These are phyloP conservation scores for Condylostoma magnum DNA, from an alignment of 169 alveolate genomes.

Conservation along the genomic window DNA sequence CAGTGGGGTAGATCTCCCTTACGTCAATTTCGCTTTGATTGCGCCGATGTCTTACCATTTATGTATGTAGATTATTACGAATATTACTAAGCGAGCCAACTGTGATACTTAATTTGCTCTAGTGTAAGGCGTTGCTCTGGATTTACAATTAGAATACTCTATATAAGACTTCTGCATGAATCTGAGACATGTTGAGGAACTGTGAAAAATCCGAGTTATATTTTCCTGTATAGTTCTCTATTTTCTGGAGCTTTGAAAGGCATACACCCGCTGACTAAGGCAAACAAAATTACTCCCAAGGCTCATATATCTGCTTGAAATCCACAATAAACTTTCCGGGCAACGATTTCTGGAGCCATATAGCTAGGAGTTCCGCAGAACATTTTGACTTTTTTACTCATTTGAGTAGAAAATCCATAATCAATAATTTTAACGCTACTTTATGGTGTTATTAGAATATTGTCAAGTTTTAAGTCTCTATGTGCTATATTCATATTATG, in stretches of 20 bases:
- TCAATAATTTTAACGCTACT: conserved; percentile 46
- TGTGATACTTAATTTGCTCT: not conserved
- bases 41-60: too few species aligned
- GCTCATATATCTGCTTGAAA: not conserved
- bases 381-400: conserved; percentile 41
- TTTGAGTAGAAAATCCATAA: conserved; percentile 35
- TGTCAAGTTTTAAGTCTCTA: conserved; percentile 82
- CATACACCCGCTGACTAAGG: not conserved
- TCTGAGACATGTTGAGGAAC: not conserved
- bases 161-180: not conserved
- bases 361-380: conserved; percentile 80
- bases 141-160: not conserved
- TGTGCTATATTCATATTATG: conserved; percentile 77
- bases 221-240: not conserved
- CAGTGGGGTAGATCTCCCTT: too few species aligned
- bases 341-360: conserved; percentile 79
- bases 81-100: too few species aligned
- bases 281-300: not conserved
- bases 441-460: conserved; percentile 61
- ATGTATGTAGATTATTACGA: too few species aligned
- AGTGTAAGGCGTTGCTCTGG: not conserved
- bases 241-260: conserved; percentile 4
- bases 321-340: conserved; percentile 39
- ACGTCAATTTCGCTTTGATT: too few species aligned
- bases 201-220: not conserved